Percentiles rank a stretch among this genome's conserved stretches.
Conservation (phyloP, 441 rosid species). For the Croton laevigatus region DNA sequence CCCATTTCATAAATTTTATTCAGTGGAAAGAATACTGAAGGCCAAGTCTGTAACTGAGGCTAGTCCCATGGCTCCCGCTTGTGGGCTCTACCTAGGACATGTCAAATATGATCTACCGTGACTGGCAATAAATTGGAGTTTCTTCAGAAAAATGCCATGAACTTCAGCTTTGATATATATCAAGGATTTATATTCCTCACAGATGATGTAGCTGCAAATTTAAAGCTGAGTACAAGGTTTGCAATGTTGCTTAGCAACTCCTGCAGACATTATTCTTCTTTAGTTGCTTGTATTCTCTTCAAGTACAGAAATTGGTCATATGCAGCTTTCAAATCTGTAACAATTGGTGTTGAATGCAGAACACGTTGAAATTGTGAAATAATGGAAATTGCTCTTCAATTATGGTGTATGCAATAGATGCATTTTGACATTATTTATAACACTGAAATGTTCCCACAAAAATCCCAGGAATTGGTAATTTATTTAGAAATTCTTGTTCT, state of each 20-base stretch:
- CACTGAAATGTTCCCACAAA: neutral
- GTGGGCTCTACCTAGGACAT: slow-evolving; percentile 76
- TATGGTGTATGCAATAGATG: neutral
- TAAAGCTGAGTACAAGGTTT: neutral
- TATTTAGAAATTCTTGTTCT: no score
- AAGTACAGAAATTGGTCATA: no score
- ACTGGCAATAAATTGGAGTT: neutral
- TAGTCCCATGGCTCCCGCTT: slow-evolving; percentile 91
- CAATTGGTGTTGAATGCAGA: neutral
- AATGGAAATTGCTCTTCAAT: neutral
- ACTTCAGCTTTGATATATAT: neutral
- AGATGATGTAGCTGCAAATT: neutral
- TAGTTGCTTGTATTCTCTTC: neutral
- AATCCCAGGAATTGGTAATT: no score
- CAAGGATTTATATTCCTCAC: neutral
- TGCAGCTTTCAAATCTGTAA: no score
- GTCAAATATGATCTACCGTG: slow-evolving; percentile 73
- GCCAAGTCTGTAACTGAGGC: slow-evolving; percentile 71
- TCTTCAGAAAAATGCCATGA: slow-evolving; percentile 6
- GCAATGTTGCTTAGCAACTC: neutral
- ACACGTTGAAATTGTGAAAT: neutral
- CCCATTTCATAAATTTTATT: neutral
- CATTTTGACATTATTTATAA: neutral
- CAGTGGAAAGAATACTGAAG: slow-evolving; percentile 69
- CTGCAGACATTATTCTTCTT: neutral